Evolutionary conservation across 1,284 basidiomycete species (phyloP).

Genomic region (Tylopilus orsonianus): DNA sequence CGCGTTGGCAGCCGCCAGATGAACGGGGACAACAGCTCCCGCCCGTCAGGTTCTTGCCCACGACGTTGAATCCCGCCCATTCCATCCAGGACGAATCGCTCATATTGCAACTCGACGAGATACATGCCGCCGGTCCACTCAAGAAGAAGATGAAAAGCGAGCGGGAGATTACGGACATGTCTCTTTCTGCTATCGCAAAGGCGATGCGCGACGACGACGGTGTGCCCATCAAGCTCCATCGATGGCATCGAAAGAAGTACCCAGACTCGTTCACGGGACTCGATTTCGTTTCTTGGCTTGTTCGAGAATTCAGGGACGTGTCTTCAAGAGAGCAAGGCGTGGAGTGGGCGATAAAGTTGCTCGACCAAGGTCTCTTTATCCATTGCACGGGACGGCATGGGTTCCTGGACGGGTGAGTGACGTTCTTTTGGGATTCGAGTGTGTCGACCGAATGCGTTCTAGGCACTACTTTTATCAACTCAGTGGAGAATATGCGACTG

Average conservation of each 20-base stretch:
- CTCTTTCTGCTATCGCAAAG: slow-evolving; percentile 62
- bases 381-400: slow-evolving; percentile 77
- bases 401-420: slow-evolving; percentile 80
- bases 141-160: slow-evolving; percentile 78
- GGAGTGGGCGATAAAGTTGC: slow-evolving; percentile 76
- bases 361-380: slow-evolving; percentile 80
- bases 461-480: slow-evolving; percentile 88
- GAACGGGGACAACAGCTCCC: slow-evolving; percentile 52
- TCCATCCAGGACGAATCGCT: slow-evolving; percentile 78
- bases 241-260: slow-evolving; percentile 71
- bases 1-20: slow-evolving; percentile 72
- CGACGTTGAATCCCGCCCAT: slow-evolving; percentile 77
- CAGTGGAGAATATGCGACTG: slow-evolving; percentile 72
- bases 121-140: slow-evolving; percentile 72
- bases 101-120: slow-evolving; percentile 75
- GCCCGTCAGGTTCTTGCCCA: slow-evolving; percentile 72
- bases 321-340: slow-evolving; percentile 74
- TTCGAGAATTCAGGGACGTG: slow-evolving; percentile 85
- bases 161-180: slow-evolving; percentile 65
- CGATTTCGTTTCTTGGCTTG: slow-evolving; percentile 85
- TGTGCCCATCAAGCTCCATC: slow-evolving; percentile 72
- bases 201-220: slow-evolving; percentile 80
- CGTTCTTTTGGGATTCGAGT: neutral
- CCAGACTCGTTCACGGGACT: slow-evolving; percentile 83
- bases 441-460: slow-evolving; percentile 7